phyloP scores from a whole-genome alignment of 2,329 filamentous ascomycete species.

The Pezicula neosporulosa region DNA sequence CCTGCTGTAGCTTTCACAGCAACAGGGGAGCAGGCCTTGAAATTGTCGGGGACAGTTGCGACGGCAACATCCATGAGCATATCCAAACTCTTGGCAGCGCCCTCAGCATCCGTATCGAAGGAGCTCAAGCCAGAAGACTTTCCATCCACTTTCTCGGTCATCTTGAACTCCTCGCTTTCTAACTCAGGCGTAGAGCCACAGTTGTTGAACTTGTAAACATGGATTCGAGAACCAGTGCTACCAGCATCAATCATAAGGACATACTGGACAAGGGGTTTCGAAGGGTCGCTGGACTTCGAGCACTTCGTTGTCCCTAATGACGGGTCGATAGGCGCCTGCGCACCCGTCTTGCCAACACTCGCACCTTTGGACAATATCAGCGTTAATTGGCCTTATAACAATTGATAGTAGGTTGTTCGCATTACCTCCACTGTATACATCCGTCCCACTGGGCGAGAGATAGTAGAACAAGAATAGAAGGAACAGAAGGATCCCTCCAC shows the following conservation, averaged over 20 bases:
- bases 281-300: constrained; percentile 76
- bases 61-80: constrained; percentile 83
- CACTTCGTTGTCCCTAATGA: constrained; percentile 71
- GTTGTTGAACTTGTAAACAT: constrained; percentile 99
- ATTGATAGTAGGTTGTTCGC: too few relatives aligned
- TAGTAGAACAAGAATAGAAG: constrained; percentile 62
- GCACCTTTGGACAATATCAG: constrained; percentile 8
- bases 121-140: constrained; percentile 69
- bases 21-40: constrained; percentile 88
- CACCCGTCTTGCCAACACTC: constrained; percentile 29
- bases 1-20: constrained; percentile 98
- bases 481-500: constrained; percentile 56
- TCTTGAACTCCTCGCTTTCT: constrained; percentile 88
- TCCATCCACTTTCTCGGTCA: constrained; percentile 82
- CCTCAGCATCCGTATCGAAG: constrained; percentile 81
- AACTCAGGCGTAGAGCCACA: constrained; percentile 93
- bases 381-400: constrained; percentile 7
- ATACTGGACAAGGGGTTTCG: constrained; percentile 95
- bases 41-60: constrained; percentile 76
- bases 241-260: constrained; percentile 98
- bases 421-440: constrained; percentile 21
- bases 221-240: constrained; percentile 95
- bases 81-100: constrained; percentile 86
- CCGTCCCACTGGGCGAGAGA: constrained; percentile 52
- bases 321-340: constrained; percentile 55